A percentile compares a stretch with the other conserved stretches of the same genome.
Conservation (phyloP, 257 asterid genomes). For the Ilex asprella region DNA sequence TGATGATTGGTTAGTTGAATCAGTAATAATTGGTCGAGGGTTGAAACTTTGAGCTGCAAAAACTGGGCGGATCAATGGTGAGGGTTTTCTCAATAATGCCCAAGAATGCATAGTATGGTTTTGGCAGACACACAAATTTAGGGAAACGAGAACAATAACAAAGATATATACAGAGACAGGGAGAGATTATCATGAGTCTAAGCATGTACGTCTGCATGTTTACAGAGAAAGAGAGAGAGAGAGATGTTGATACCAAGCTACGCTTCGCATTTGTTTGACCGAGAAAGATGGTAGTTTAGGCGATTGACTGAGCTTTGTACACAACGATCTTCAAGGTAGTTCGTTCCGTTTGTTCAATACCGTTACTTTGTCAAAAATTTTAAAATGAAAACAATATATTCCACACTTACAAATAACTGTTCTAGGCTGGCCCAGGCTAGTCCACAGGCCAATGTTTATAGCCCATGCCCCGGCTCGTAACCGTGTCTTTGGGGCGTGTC, state of each 20-base stretch:
- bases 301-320: neutral
- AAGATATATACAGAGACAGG: neutral
- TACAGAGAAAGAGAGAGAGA: neutral
- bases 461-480: too few relatives aligned
- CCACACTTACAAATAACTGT: too few relatives aligned
- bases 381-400: too few relatives aligned
- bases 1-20: slow-evolving; percentile 16
- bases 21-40: slow-evolving; percentile 22
- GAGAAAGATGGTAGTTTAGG: neutral
- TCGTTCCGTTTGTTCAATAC: neutral
- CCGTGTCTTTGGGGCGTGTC: too few relatives aligned
- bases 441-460: too few relatives aligned
- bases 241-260: neutral
- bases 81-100: slow-evolving; percentile 35
- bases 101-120: slow-evolving; percentile 50
- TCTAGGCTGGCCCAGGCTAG: too few relatives aligned
- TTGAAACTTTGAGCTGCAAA: slow-evolving; percentile 21
- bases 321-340: neutral
- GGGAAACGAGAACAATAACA: neutral
- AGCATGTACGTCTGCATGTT: too few relatives aligned
- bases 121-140: neutral
- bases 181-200: neutral
- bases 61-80: slow-evolving; percentile 18
- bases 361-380: too few relatives aligned
- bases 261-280: neutral